Evolutionary conservation across 2,329 filamentous ascomycete genomes (phyloP).

Genomic region (Diaporthe citri): DNA sequence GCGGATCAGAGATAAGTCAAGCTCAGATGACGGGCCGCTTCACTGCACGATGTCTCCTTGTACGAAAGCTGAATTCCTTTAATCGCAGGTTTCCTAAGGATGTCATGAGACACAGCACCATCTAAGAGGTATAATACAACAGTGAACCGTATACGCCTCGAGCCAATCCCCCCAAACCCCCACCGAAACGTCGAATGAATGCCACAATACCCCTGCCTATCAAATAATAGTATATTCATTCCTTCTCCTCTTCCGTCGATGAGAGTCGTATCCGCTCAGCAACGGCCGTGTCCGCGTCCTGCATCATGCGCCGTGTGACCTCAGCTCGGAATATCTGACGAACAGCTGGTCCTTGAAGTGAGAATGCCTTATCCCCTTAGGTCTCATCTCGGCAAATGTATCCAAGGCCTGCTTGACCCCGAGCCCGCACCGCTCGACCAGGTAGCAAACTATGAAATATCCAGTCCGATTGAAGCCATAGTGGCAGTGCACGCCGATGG

Average conservation of each 20-base stretch:
- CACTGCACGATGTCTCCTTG: neutral
- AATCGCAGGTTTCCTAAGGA: neutral
- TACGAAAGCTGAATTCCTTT: neutral
- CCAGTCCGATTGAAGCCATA: slow-evolving; percentile 97
- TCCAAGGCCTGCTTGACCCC: slow-evolving; percentile 82
- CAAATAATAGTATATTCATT: neutral
- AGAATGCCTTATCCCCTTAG: slow-evolving; percentile 88
- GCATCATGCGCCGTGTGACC: slow-evolving; percentile 9
- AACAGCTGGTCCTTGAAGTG: slow-evolving; percentile 90
- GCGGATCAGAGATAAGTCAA: neutral
- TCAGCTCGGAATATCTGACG: slow-evolving; percentile 74
- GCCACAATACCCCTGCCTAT: neutral
- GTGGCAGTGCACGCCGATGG: slow-evolving; percentile 91
- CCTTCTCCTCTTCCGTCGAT: neutral
- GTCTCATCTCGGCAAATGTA: slow-evolving; percentile 77
- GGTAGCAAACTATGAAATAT: slow-evolving; percentile 89
- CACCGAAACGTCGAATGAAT: neutral
- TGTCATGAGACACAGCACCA: neutral
- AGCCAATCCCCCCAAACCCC: neutral
- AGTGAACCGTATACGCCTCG: slow-evolving; percentile 12
- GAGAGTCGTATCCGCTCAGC: no score
- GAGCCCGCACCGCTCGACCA: slow-evolving; percentile 84
- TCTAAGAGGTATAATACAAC: slow-evolving; percentile 30
- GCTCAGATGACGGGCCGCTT: neutral
- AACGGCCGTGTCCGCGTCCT: no score